Base-by-base conservation (phyloP, 768 basidiomycete genomes). In the Termitomyces sp. region DNA sequence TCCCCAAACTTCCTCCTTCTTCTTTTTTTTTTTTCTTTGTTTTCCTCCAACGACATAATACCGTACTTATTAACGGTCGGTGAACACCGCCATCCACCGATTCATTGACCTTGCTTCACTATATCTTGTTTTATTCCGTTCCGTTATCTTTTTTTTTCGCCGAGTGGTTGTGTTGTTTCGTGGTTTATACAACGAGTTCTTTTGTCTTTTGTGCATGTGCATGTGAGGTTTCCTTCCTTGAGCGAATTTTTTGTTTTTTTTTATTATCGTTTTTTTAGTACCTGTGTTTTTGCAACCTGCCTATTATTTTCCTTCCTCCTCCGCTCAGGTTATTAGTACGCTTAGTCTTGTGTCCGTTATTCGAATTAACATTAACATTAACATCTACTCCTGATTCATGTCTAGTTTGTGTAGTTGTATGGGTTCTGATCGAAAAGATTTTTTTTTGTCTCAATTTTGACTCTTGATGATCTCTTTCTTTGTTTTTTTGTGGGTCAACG, bases 321-420 rank as follows among this genome's bases (percentile, higher is more conserved):
- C 54, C 45, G 46, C 25, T 59, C 42, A 52, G 31, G 10, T 51
- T 56, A 45, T 57, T 25, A 25, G 25, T 25, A 25, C 25, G 25
- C 25, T 25, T 25, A 25, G 25, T 48, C 53, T 55, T 66, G 65
- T 69, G 67, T 69, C 66, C 25, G 25, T 59, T 68, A 51, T 66
- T 61, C 66, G 59, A 67, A 66, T 25, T 25, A 25, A 25, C 25
- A 25, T 25, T 25, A 25, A 25, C 20, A 25, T 25, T 67, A 67
- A 65, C 65, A 68, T 71, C 66, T 65, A 66, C 66, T 54, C 60
- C 66, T 25, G 25, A 25, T 65, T 62, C 63, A 66, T 25, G 64
- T 66, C 63, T 71, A 69, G 67, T 68, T 68, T 72, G 69, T 72
- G 69, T 70, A 69, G 70, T 70, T 69, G 68, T 69, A 71, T 65